Percentiles rank a stretch among this genome's conserved stretches.
Evolutionary conservation across 169 alveolate genomes (phyloP).

Genomic region (Eimeria nieschulzi): DNA sequence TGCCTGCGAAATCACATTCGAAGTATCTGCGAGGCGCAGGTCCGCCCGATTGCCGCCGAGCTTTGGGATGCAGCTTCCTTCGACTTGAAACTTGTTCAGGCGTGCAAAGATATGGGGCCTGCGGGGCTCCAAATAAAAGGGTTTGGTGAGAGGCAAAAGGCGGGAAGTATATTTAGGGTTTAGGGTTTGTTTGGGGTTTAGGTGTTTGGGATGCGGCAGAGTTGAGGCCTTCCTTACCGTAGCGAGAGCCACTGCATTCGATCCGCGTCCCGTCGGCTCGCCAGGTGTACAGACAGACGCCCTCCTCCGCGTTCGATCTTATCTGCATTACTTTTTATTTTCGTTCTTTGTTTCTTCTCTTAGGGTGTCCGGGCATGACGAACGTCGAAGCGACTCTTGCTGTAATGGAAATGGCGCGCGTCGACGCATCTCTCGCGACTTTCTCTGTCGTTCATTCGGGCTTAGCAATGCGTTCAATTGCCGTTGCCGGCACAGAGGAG

Average conservation of each 20-base stretch:
- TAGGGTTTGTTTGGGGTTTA: background rate
- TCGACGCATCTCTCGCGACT: slow-evolving; percentile 79
- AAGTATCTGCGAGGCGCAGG: slow-evolving; percentile 5
- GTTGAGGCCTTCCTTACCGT: background rate
- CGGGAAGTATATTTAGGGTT: too few relatives aligned
- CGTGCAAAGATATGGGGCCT: slow-evolving; percentile 62
- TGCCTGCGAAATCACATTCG: background rate
- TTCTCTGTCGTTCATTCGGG: slow-evolving; percentile 76
- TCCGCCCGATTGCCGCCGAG: slow-evolving; percentile 2
- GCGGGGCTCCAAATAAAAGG: slow-evolving; percentile 75
- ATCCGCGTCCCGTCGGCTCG: background rate
- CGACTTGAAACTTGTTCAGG: background rate
- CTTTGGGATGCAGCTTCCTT: slow-evolving; percentile 68
- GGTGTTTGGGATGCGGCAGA: background rate
- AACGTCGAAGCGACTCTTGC: slow-evolving; percentile 28
- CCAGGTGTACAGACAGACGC: too few relatives aligned
- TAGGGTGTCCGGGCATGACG: slow-evolving; percentile 75
- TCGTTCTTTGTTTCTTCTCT: background rate
- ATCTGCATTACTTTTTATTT: too few relatives aligned
- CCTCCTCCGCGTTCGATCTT: too few relatives aligned
- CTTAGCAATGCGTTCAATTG: slow-evolving; percentile 74
- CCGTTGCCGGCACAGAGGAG: slow-evolving; percentile 71
- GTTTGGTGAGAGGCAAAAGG: slow-evolving; percentile 72
- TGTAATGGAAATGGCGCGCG: slow-evolving; percentile 74
- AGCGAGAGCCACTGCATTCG: background rate